Conservation (phyloP, 106 monocot genomes). For the Iris macrosiphon region DNA sequence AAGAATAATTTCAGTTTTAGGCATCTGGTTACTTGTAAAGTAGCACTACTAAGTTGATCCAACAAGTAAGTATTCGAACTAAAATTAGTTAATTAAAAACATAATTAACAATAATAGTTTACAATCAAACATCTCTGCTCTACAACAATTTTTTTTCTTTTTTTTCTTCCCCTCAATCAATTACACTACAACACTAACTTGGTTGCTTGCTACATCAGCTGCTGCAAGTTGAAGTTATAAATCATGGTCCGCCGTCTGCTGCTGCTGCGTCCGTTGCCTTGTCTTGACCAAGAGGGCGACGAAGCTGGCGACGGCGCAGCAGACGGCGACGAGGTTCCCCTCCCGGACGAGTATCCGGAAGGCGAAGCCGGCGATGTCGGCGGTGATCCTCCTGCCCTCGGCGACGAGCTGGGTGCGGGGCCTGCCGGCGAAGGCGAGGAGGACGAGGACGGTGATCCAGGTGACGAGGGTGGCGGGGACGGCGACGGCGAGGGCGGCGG, state of each 20-base stretch:
- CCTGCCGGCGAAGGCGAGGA: constrained; percentile 67
- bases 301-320: constrained; percentile 31
- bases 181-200: too few relatives aligned
- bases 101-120: too few relatives aligned
- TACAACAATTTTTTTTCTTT: too few relatives aligned
- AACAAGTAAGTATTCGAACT: too few relatives aligned
- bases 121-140: too few relatives aligned
- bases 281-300: constrained; percentile 18
- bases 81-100: too few relatives aligned
- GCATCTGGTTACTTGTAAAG: too few relatives aligned
- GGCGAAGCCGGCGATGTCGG: constrained; percentile 37
- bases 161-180: too few relatives aligned
- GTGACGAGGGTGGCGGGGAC: constrained; percentile 68
- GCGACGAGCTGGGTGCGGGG: constrained; percentile 30
- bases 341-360: constrained; percentile 38
- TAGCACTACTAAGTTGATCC: too few relatives aligned
- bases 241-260: constrained; percentile 1
- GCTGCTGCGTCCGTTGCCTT: constrained; percentile 1
- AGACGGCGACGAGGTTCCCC: constrained; percentile 35
- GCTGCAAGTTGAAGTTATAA: too few relatives aligned
- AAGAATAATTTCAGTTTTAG: too few relatives aligned
- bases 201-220: too few relatives aligned
- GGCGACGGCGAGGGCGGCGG: constrained; percentile 59
- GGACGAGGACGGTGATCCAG: constrained; percentile 76
- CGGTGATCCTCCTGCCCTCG: constrained; percentile 40